Conservation (phyloP, 2,329 filamentous ascomycete species). For the Stachybotrys echinatus region DNA sequence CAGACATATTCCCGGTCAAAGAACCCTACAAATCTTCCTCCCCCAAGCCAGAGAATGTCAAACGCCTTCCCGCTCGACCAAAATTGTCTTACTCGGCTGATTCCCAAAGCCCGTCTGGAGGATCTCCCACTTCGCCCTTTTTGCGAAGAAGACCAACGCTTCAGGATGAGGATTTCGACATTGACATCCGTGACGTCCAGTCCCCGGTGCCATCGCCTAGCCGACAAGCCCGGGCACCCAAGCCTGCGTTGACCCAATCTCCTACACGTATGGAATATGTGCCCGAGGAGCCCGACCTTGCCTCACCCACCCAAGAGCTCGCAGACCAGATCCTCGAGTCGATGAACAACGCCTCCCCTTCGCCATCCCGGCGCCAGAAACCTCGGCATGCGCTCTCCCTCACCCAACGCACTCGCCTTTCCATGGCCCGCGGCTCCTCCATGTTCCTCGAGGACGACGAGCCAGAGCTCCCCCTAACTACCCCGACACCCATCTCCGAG, state of each 20-base stretch:
- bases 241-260: not conserved
- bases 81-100: conserved; percentile 16
- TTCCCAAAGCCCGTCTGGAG: conserved; percentile 14
- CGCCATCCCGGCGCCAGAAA: conserved; percentile 44
- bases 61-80: conserved; percentile 18
- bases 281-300: conserved; percentile 6
- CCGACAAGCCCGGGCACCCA: not conserved
- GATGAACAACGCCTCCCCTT: conserved; percentile 50
- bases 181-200: not conserved
- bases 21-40: conserved; percentile 18
- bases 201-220: not conserved
- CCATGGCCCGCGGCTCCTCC: conserved; percentile 62
- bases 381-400: conserved; percentile 56
- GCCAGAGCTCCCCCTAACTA: conserved; percentile 13
- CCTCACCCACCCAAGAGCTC: conserved; percentile 42
- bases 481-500: conserved; percentile 4
- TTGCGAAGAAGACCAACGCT: not conserved
- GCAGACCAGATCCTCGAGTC: conserved; percentile 53
- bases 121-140: not conserved
- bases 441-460: conserved; percentile 25
- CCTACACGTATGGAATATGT: not conserved
- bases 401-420: conserved; percentile 73
- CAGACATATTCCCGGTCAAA: conserved; percentile 8
- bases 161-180: not conserved
- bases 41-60: conserved; percentile 11